Conservation (phyloP, 2,329 filamentous ascomycete genomes). For the Cadophora sp. region DNA sequence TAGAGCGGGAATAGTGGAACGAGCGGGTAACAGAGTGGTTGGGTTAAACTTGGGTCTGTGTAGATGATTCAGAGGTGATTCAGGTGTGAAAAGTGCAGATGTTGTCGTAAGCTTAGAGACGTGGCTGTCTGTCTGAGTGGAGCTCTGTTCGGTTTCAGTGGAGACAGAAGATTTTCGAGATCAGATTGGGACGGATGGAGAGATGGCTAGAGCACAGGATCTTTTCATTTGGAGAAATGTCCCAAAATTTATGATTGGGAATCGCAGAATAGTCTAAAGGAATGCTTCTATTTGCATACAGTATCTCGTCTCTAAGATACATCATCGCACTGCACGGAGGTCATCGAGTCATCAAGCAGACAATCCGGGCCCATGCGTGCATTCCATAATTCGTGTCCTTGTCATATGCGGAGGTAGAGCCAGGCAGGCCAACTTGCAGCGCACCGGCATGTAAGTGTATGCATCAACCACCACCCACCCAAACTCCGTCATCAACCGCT, state of each 20-base stretch:
- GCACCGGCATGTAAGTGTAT: conserved; percentile 16
- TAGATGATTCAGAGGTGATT: background rate
- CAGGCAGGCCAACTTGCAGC: conserved; percentile 12
- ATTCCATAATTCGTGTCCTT: conserved; percentile 15
- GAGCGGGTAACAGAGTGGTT: background rate
- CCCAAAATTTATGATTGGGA: background rate
- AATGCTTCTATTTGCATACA: conserved; percentile 19
- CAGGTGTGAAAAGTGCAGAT: background rate
- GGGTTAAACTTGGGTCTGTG: background rate
- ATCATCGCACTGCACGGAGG: background rate
- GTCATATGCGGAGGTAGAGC: background rate
- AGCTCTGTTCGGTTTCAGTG: background rate
- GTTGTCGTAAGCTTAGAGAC: background rate
- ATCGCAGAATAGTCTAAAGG: conserved; percentile 3
- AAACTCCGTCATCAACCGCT: conserved; percentile 13
- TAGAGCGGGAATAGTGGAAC: background rate
- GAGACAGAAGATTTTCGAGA: no score
- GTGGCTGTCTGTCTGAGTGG: background rate
- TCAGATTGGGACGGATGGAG: no score
- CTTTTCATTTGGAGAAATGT: background rate
- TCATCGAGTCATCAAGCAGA: conserved; percentile 9
- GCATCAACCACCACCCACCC: background rate
- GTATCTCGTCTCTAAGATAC: conserved; percentile 5
- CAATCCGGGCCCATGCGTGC: conserved; percentile 1
- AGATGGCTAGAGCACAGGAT: no score